Base-by-base conservation (phyloP, 2,329 filamentous ascomycete genomes). In the Claviceps monticola region DNA sequence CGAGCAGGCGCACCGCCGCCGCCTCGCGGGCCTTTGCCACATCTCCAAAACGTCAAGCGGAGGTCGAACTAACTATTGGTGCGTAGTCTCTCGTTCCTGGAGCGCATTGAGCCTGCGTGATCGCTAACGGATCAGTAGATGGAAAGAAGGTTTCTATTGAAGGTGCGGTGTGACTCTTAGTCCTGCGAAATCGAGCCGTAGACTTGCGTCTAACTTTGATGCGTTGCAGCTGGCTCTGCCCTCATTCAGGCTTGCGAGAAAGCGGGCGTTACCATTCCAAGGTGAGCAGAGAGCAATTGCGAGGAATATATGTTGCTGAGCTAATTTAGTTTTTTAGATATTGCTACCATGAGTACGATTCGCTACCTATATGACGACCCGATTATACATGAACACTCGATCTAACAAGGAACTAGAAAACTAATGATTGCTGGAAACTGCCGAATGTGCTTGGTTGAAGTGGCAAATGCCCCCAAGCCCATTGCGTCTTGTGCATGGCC, bases 171-270 rank as follows among this genome's bases (percentile, higher is more conserved):
- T 51, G 54, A 39, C 53, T 11, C 49, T 51, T 5, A 7, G 5
- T 21, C 4, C n/a, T 37, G 5, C n/a, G 45, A 46, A 53, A 62
- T 51, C 8, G 9, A 55, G 34, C 48, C 4, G 37, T 44, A 48
- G 50, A 29, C 42, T 53, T 55, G 52, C 60, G 58, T 56, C 66
- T 75, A 64, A 75, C 66, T 51, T 54, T 48, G 62, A 60, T 63
- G 69, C 34, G 68, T 49, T 54, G 26, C 26, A 95, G 91, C 91
- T 72, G 91, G 91, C 60, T 93, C 93, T 62, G 91, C 93, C 65
- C 80, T 98, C 64, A 98, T 98, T 68, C 93, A 98, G 75, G 93
- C 93, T 66, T 98, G 93, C 76, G 93, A 98, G 74, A 96, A 98
- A 76, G 93, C 91, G 58, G 93, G 93, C 65, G 80, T 78, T 59